Conservation (phyloP, 164 flowering plant species). For the grape (Vitis vinifera) region DNA sequence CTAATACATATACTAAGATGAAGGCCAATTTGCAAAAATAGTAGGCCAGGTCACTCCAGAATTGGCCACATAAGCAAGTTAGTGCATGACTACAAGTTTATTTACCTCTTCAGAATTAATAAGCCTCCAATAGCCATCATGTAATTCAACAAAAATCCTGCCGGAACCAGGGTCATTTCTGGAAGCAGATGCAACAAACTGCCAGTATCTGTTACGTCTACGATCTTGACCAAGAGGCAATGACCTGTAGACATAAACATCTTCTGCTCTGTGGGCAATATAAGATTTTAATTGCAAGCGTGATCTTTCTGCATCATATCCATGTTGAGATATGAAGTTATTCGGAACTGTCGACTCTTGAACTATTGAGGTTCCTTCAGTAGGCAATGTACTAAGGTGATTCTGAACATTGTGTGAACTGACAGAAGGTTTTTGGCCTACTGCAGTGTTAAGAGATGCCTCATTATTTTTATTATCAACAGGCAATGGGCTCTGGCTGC, state of each 20-base stretch:
- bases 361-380: conserved; percentile 35
- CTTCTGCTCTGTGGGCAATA: conserved; percentile 86
- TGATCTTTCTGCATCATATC: conserved; percentile 69
- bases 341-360: conserved; percentile 51
- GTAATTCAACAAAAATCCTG: conserved; percentile 79
- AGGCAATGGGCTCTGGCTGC: conserved; percentile 54
- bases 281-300: conserved; percentile 78
- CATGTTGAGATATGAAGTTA: conserved; percentile 45
- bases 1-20: too few species aligned
- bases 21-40: too few species aligned
- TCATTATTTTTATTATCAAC: conserved; percentile 44
- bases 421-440: conserved; percentile 39
- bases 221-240: conserved; percentile 98
- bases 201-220: conserved; percentile 91
- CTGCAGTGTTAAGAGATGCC: conserved; percentile 29
- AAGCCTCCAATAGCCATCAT: conserved; percentile 80
- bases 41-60: too few species aligned
- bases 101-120: conserved; percentile 89
- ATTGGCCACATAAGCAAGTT: not conserved
- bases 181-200: conserved; percentile 77
- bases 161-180: conserved; percentile 86
- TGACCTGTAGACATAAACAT: conserved; percentile 80
- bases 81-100: not conserved
- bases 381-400: conserved; percentile 20
- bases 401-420: conserved; percentile 34